Evolutionary conservation across 164 flowering plant genomes (phyloP).

Genomic region (Paratinospora sagittata): DNA sequence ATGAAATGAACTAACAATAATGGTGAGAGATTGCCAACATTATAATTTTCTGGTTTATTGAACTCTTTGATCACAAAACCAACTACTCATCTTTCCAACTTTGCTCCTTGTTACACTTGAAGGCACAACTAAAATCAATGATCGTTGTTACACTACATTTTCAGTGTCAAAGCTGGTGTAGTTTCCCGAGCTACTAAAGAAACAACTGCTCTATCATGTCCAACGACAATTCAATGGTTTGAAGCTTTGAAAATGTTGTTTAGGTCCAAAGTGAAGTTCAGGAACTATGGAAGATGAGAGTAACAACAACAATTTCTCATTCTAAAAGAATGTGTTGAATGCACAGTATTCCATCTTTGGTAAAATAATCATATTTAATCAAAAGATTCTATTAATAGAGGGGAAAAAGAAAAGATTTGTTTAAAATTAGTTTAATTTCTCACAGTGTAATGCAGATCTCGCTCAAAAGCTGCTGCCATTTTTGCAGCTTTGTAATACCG

Average conservation of each 20-base stretch:
- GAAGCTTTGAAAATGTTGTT: too few relatives aligned
- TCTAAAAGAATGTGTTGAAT: not conserved
- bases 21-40: not conserved
- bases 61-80: too few relatives aligned
- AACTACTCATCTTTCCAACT: conserved; percentile 1
- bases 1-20: not conserved
- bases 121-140: not conserved
- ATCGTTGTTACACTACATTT: not conserved
- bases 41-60: not conserved
- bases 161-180: too few relatives aligned
- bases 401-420: not conserved
- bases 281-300: too few relatives aligned
- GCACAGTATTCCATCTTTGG: not conserved
- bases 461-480: conserved; percentile 83
- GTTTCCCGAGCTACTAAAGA: too few relatives aligned
- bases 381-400: not conserved
- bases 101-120: not conserved
- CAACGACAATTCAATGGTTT: too few relatives aligned
- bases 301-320: too few relatives aligned
- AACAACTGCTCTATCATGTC: too few relatives aligned
- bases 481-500: conserved; percentile 93
- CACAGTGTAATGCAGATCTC: conserved; percentile 95
- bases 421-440: conserved; percentile 20
- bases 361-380: not conserved
- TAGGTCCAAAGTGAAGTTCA: too few relatives aligned